These are phyloP conservation scores for Saturnispora kantuleensis DNA, from an alignment of 805 yeast species.

Conservation along the genomic window DNA sequence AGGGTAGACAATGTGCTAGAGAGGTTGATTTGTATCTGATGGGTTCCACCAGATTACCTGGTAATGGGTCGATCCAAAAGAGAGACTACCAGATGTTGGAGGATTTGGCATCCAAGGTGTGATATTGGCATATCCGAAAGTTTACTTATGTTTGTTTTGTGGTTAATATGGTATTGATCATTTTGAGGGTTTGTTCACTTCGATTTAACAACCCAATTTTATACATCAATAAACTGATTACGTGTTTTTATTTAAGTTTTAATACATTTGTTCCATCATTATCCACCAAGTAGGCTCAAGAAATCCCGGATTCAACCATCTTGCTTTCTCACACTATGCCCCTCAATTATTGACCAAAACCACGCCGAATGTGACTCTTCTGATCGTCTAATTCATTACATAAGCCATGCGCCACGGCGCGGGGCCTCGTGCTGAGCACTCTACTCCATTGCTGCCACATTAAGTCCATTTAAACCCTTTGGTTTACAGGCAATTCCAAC, in stretches of 20 bases:
- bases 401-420: too few species aligned
- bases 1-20: conserved; percentile 97
- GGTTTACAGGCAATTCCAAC: background rate
- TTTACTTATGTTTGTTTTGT: background rate
- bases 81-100: conserved; percentile 70
- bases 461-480: background rate
- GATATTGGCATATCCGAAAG: conserved; percentile 2
- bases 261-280: too few species aligned
- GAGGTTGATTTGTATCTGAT: conserved; percentile 75
- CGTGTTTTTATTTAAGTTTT: too few species aligned
- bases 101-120: conserved; percentile 60
- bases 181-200: background rate
- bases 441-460: background rate
- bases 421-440: too few species aligned
- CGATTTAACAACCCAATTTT: too few species aligned
- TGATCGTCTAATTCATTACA: too few species aligned
- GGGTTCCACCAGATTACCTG: conserved; percentile 79
- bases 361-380: too few species aligned
- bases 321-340: too few species aligned
- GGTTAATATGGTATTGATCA: background rate
- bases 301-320: too few species aligned
- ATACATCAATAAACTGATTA: too few species aligned
- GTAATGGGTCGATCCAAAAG: conserved; percentile 85
- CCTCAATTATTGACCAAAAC: too few species aligned
- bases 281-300: too few species aligned